A percentile compares a stretch with the other conserved stretches of the same genome.
These are phyloP conservation scores for Blastobotrys proliferans DNA, from an alignment of 1,139 yeast species.

Conservation along the genomic window DNA sequence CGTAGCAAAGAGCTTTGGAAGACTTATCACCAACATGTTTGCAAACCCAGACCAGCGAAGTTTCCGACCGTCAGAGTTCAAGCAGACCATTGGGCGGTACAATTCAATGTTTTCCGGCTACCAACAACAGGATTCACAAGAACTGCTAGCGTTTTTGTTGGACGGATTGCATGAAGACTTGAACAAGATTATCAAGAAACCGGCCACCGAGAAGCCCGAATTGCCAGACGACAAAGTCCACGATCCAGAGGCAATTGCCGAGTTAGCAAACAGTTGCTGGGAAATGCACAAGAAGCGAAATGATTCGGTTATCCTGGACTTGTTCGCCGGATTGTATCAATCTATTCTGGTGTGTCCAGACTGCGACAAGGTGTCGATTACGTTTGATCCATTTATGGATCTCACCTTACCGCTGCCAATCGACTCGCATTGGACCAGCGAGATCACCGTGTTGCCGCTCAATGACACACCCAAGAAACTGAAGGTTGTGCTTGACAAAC, in stretches of 20 bases:
- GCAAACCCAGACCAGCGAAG: constrained; percentile 17
- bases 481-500: constrained; percentile 62
- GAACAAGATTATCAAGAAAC: constrained; percentile 75
- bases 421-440: constrained; percentile 67
- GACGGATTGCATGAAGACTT: constrained; percentile 95
- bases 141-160: constrained; percentile 79
- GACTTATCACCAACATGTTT: constrained; percentile 44
- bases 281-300: constrained; percentile 72
- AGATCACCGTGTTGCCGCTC: constrained; percentile 59
- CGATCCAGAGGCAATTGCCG: constrained; percentile 50
- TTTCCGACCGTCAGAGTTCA: constrained; percentile 69
- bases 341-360: constrained; percentile 86
- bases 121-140: constrained; percentile 94
- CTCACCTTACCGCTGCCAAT: constrained; percentile 86
- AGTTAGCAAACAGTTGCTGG: constrained; percentile 78
- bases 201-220: constrained; percentile 88
- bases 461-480: constrained; percentile 42
- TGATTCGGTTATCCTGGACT: constrained; percentile 78
- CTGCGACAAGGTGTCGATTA: constrained; percentile 75
- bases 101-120: constrained; percentile 83
- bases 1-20: constrained; percentile 72
- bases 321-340: constrained; percentile 87
- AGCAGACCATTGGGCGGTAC: constrained; percentile 70
- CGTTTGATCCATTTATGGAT: constrained; percentile 94
- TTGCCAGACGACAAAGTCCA: constrained; percentile 54